Evolutionary conservation across 2,329 filamentous ascomycete genomes (phyloP).

Genomic region (Nothophoma quercina): DNA sequence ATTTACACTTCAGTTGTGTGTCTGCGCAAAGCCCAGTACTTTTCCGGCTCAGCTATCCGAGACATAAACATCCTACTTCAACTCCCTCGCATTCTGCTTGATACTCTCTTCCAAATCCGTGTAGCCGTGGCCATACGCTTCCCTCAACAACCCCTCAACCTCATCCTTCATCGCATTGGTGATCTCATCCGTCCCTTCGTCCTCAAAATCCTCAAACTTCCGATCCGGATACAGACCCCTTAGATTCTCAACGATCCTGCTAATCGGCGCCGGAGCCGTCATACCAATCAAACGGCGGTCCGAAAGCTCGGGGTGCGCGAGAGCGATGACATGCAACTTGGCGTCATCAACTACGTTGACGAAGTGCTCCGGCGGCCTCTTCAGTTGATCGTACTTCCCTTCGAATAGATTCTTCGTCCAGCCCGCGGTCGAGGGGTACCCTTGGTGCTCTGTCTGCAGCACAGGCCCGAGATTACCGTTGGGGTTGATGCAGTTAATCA

Average conservation of each 20-base stretch:
- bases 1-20: too few species aligned
- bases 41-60: neutral
- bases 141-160: constrained; percentile 37
- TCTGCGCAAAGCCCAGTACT: too few species aligned
- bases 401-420: constrained; percentile 35
- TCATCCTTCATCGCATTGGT: constrained; percentile 23
- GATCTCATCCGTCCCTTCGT: constrained; percentile 26
- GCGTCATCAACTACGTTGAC: constrained; percentile 45
- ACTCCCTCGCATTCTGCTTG: constrained; percentile 10
- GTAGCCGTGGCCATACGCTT: constrained; percentile 40
- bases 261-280: constrained; percentile 57
- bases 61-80: neutral
- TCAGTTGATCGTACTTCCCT: constrained; percentile 36
- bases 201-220: constrained; percentile 38
- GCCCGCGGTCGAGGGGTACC: constrained; percentile 37
- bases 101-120: constrained; percentile 35
- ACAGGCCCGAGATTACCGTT: constrained; percentile 49
- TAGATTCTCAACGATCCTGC: constrained; percentile 52
- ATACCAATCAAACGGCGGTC: constrained; percentile 64
- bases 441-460: constrained; percentile 46
- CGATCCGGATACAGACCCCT: constrained; percentile 51
- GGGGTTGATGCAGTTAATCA: constrained; percentile 50
- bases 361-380: constrained; percentile 29
- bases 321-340: constrained; percentile 61
- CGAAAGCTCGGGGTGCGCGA: constrained; percentile 55